Conservation (phyloP, 1,284 basidiomycete genomes). For the Ganoderma resinaceum region DNA sequence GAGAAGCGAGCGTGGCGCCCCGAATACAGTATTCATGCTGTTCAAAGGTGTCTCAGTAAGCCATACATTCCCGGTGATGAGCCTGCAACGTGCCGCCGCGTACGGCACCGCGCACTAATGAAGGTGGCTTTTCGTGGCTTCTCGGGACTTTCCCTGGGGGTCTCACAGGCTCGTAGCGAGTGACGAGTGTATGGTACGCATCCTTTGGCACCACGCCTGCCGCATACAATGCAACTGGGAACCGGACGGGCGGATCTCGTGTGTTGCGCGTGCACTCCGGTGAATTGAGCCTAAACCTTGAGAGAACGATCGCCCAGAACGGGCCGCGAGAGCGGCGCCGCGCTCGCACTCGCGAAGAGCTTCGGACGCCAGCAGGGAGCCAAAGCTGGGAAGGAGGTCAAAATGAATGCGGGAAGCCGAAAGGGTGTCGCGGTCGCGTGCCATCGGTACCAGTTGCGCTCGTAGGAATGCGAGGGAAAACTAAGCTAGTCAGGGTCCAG, state of each 20-base stretch:
- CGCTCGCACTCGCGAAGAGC: background rate
- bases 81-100: background rate
- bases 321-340: background rate
- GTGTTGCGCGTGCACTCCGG: slow-evolving; percentile 9
- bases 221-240: background rate
- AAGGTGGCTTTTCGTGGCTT: background rate
- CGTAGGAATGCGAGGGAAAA: background rate
- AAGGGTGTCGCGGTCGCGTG: background rate
- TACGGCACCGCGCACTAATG: background rate
- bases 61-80: background rate
- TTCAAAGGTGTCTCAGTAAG: background rate
- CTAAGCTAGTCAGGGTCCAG: background rate
- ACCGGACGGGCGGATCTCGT: background rate
- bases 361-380: background rate
- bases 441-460: background rate
- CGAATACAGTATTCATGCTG: background rate
- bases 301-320: slow-evolving; percentile 12
- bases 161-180: background rate
- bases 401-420: background rate
- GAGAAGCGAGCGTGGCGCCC: background rate
- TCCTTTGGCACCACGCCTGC: background rate
- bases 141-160: background rate
- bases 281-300: slow-evolving; percentile 28
- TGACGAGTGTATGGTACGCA: background rate
- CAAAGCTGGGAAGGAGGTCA: background rate